phyloP scores from a whole-genome alignment of 2,329 filamentous ascomycete species.

The Monascus ruber region DNA sequence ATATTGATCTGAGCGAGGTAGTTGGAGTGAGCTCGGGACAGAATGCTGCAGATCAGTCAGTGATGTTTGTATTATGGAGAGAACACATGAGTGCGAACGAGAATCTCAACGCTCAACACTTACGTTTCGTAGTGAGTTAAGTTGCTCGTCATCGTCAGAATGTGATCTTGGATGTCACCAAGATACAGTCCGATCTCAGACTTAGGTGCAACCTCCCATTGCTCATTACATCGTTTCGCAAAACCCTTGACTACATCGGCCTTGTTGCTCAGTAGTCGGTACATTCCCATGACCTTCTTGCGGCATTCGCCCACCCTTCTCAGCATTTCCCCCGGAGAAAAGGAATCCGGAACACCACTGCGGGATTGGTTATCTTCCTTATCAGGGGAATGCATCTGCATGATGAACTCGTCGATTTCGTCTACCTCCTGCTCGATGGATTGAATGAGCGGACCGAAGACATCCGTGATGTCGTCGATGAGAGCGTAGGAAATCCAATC shows the following conservation, averaged over 20 bases:
- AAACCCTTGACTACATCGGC: constrained; percentile 99
- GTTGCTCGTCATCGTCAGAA: constrained; percentile 97
- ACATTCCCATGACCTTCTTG: constrained; percentile 95
- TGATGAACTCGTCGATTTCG: constrained; percentile 85
- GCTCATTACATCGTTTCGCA: constrained; percentile 94
- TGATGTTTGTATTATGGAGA: neutral
- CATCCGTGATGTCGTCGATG: constrained; percentile 97
- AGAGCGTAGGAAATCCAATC: constrained; percentile 99
- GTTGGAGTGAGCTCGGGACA: constrained; percentile 85
- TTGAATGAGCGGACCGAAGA: constrained; percentile 84
- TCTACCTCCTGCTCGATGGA: constrained; percentile 93
- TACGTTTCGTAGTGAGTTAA: constrained; percentile 93
- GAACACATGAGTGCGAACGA: neutral
- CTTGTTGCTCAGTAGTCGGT: constrained; percentile 87
- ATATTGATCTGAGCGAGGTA: constrained; percentile 99
- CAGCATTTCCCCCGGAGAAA: constrained; percentile 65
- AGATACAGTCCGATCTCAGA: constrained; percentile 96
- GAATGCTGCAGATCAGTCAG: constrained; percentile 47
- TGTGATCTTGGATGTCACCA: constrained; percentile 97
- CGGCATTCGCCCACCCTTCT: constrained; percentile 84
- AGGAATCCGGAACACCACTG: constrained; percentile 3
- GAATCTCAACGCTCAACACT: constrained; percentile 21
- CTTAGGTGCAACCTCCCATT: constrained; percentile 89
- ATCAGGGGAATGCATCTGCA: constrained; percentile 59
- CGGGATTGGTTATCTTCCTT: constrained; percentile 23